Evolutionary conservation across 768 basidiomycete species (phyloP).

Genomic region (Panaeolus papilionaceus): DNA sequence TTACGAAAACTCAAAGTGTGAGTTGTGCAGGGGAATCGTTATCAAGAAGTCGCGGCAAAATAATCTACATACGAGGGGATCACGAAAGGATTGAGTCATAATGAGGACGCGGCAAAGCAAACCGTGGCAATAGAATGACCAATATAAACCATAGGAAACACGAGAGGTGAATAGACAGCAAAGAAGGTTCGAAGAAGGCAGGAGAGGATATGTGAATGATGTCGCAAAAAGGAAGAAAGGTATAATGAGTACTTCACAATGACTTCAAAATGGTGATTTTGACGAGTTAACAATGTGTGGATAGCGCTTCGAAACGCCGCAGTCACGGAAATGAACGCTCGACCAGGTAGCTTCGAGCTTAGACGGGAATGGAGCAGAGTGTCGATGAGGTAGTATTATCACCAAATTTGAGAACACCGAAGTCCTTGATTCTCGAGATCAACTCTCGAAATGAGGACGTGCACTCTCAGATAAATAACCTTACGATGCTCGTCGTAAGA

Average conservation of each 20-base stretch:
- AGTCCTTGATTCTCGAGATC: neutral
- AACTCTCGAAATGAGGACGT: neutral
- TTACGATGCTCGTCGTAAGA: constrained; percentile 59
- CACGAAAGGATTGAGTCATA: neutral
- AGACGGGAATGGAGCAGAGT: neutral
- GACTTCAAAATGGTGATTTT: neutral
- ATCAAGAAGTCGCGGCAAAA: neutral
- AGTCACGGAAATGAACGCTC: constrained; percentile 8
- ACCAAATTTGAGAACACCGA: neutral
- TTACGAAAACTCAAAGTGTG: neutral
- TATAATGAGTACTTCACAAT: neutral
- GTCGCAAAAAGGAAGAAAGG: neutral
- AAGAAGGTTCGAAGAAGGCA: neutral
- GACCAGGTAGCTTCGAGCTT: neutral
- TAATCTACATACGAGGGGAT: neutral
- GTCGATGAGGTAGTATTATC: neutral
- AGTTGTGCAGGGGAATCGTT: neutral
- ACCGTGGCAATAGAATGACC: neutral
- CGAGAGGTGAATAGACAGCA: neutral
- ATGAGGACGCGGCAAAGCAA: neutral
- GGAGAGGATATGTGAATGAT: neutral
- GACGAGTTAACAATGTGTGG: neutral
- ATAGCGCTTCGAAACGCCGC: neutral
- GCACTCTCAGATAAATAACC: neutral
- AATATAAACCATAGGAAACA: neutral